Percentiles rank a stretch among this genome's conserved stretches.
Conservation (phyloP, 2,329 filamentous ascomycete species). For the Pseudonectria foliicola region DNA sequence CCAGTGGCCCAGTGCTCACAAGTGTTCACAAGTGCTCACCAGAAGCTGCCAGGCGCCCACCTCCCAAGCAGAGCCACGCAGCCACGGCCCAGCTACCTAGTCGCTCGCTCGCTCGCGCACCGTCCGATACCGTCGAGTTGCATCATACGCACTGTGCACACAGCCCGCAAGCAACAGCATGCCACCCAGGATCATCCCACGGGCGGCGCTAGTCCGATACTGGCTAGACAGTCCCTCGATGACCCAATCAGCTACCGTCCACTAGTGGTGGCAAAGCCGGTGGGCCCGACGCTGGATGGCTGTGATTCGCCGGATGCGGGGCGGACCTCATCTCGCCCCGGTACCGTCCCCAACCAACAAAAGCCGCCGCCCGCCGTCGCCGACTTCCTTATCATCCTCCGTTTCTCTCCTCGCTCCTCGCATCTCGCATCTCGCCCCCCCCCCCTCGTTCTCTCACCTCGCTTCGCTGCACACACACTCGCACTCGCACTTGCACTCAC, state of each 20-base stretch:
- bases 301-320: conserved; percentile 24
- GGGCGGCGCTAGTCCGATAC: conserved; percentile 16
- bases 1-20: too few relatives aligned
- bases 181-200: conserved; percentile 24
- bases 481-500: conserved; percentile 14
- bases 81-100: too few relatives aligned
- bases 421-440: background rate
- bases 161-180: too few relatives aligned
- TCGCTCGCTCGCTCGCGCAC: conserved; percentile 14
- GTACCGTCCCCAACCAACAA: conserved; percentile 26
- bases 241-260: conserved; percentile 22
- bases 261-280: conserved; percentile 23
- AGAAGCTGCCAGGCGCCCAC: too few relatives aligned
- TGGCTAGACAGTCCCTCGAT: conserved; percentile 14
- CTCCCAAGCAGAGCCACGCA: conserved; percentile 9
- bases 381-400: conserved; percentile 21
- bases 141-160: conserved; percentile 12
- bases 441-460: conserved; percentile 10
- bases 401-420: conserved; percentile 10
- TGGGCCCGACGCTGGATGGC: conserved; percentile 15
- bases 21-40: too few relatives aligned
- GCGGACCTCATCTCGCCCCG: conserved; percentile 16
- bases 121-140: conserved; percentile 4
- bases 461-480: conserved; percentile 12
- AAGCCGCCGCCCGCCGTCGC: conserved; percentile 23